Evolutionary conservation across 73 alveolate genomes (phyloP).

Genomic region (Diophrys sp.): DNA sequence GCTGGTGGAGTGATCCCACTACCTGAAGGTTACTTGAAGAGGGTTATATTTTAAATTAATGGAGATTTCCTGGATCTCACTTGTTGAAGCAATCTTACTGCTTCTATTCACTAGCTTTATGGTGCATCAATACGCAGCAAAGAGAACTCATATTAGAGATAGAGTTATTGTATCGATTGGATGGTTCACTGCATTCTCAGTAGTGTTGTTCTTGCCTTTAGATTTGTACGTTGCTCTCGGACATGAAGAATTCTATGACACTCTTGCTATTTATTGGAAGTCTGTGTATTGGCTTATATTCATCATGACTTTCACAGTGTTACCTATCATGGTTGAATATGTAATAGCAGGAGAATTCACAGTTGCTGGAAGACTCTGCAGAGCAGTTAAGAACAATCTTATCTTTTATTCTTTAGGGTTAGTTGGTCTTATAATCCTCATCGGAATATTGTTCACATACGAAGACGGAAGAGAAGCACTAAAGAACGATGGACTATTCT

Average conservation of each 20-base stretch:
- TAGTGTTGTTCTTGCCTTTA: background rate
- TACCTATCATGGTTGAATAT: background rate
- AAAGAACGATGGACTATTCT: background rate
- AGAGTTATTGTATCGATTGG: background rate
- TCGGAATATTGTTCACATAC: background rate
- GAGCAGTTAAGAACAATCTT: conserved; percentile 2
- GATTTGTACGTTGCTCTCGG: background rate
- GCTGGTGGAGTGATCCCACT: conserved; percentile 21
- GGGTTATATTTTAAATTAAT: too few relatives aligned
- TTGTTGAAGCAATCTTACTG: background rate
- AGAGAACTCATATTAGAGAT: background rate
- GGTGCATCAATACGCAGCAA: background rate
- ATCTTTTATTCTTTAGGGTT: background rate
- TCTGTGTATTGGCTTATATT: background rate
- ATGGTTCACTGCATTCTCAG: background rate
- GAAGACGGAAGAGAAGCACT: background rate
- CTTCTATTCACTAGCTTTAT: background rate
- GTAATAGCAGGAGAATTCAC: conserved; percentile 14
- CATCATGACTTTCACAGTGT: background rate
- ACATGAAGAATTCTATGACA: background rate
- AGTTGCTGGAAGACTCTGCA: background rate
- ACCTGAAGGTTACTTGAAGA: conserved; percentile 28
- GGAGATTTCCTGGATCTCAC: background rate
- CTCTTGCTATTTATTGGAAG: background rate
- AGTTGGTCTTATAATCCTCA: background rate